phyloP scores from a whole-genome alignment of 371 early-diverging fungal species.

The Circinella minor region DNA sequence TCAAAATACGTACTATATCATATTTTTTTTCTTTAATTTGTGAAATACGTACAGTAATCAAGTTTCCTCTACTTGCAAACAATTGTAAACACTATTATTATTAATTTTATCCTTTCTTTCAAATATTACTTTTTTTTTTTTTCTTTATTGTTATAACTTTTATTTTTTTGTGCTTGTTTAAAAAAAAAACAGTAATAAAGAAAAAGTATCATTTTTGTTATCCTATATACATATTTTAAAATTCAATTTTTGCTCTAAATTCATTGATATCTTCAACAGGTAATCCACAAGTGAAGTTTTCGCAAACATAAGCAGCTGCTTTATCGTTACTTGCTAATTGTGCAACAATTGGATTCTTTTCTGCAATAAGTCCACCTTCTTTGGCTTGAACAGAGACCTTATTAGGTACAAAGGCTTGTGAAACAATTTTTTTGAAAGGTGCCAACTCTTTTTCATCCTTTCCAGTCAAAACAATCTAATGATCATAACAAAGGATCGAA shows the following conservation, averaged over 20 bases:
- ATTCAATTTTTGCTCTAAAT: slow-evolving; percentile 6
- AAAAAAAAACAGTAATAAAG: no score
- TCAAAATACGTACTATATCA: no score
- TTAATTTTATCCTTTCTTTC: no score
- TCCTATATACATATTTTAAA: background rate
- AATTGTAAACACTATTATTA: no score
- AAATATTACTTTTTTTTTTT: no score
- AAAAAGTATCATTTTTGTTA: no score
- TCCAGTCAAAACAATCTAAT: slow-evolving; percentile 49
- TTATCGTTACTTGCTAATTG: slow-evolving; percentile 20
- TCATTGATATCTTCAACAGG: slow-evolving; percentile 33
- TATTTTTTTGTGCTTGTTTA: no score
- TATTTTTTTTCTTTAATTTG: no score
- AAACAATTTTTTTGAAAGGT: slow-evolving; percentile 28
- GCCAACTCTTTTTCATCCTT: slow-evolving; percentile 22
- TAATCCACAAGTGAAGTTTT: slow-evolving; percentile 54
- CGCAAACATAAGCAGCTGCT: slow-evolving; percentile 44
- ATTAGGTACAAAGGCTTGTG: slow-evolving; percentile 46
- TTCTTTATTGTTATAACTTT: no score
- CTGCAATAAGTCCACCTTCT: slow-evolving; percentile 29
- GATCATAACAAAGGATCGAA: no score
- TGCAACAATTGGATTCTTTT: slow-evolving; percentile 31
- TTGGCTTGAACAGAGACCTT: slow-evolving; percentile 36
- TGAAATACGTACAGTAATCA: no score
- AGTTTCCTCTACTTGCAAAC: no score